Base-by-base conservation (phyloP, 768 basidiomycete species). In the Trichaptum fuscoviolaceum region DNA sequence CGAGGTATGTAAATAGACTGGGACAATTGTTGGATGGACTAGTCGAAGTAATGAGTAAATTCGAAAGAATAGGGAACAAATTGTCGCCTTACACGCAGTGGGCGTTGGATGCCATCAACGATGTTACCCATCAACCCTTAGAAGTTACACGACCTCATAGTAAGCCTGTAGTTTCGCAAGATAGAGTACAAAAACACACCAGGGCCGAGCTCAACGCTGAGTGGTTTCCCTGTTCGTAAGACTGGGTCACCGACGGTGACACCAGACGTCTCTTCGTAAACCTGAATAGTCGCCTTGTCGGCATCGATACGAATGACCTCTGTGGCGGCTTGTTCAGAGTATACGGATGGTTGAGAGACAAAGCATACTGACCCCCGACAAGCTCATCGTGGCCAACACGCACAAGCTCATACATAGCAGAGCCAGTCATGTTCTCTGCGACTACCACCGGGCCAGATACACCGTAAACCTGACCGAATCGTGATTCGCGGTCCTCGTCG, bases 1-100 rank as follows among this genome's bases (percentile, higher is more conserved):
- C 95, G 91, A 70, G 97, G 97, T 69, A 99, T 99, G 79, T 99
- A 99, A 73, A 99, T 99, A n/a, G 95, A 97, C 73, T 98, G 91
- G 59, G 97, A 98, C 57, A 93, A 84, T 74, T 97, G 93, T 87
- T 95, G 95, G 71, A 99, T 99, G 36, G 91, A 87, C 89, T 86
- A 74, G 61, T 67, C 58, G 63, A 65, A 65, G 70, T 52, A 63
- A 61, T 61, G 58, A 69, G 36, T 65, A 52, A n/a, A 36, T 8
- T 64, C 57, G 23, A 57, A 58, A 34, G 18, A 58, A 27, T 66
- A 62, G 63, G 59, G n/a, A n/a, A n/a, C n/a, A n/a, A n/a, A n/a
- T n/a, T 35, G 67, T 42, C 63, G 57, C 63, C 91, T 69, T 75
- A 94, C 93, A 72, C 93, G 86, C 52, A 95, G 81, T 67, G 95